Percentiles rank a stretch among this genome's conserved stretches.
phyloP scores from a whole-genome alignment of 2,329 filamentous ascomycete species.

The Sphaerulina vaccinii region DNA sequence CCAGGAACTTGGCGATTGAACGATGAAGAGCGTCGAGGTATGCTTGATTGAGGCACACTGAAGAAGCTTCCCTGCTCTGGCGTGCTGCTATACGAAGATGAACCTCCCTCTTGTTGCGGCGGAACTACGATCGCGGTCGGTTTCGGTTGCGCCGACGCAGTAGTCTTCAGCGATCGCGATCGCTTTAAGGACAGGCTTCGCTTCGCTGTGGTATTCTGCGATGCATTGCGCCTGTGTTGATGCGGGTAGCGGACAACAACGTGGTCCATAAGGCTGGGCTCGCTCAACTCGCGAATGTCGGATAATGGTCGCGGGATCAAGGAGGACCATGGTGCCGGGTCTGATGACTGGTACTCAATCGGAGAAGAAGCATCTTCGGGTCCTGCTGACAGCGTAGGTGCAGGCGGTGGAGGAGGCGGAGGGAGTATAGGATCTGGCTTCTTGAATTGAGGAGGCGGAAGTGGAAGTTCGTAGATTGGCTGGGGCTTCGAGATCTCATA shows the following conservation, averaged over 20 bases:
- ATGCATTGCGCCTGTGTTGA: slow-evolving; percentile 27
- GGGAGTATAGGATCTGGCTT: slow-evolving; percentile 6
- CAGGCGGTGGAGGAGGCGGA: slow-evolving; percentile 17
- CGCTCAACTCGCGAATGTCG: slow-evolving; percentile 52
- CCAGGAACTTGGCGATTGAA: slow-evolving; percentile 16
- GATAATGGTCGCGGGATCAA: slow-evolving; percentile 46
- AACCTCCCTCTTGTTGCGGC: slow-evolving; percentile 20
- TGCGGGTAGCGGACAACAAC: slow-evolving; percentile 9
- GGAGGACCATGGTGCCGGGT: slow-evolving; percentile 27
- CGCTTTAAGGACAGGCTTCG: slow-evolving; percentile 27
- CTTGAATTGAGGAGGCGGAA: slow-evolving; percentile 4
- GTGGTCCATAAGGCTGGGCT: slow-evolving; percentile 44
- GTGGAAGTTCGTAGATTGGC: slow-evolving; percentile 20
- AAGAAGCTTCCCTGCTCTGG: slow-evolving; percentile 47
- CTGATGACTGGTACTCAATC: neutral
- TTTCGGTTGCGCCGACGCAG: neutral
- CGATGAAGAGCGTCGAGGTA: slow-evolving; percentile 50
- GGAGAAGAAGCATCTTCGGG: slow-evolving; percentile 4
- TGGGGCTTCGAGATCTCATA: slow-evolving; percentile 27
- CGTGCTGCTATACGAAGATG: slow-evolving; percentile 36
- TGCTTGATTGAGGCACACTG: slow-evolving; percentile 46
- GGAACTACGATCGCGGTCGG: neutral
- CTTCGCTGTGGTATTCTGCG: slow-evolving; percentile 32
- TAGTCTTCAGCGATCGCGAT: slow-evolving; percentile 24
- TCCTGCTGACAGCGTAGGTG: neutral